Evolutionary conservation across 2,329 filamentous ascomycete species (phyloP).

Genomic region (Penicillium sp.): DNA sequence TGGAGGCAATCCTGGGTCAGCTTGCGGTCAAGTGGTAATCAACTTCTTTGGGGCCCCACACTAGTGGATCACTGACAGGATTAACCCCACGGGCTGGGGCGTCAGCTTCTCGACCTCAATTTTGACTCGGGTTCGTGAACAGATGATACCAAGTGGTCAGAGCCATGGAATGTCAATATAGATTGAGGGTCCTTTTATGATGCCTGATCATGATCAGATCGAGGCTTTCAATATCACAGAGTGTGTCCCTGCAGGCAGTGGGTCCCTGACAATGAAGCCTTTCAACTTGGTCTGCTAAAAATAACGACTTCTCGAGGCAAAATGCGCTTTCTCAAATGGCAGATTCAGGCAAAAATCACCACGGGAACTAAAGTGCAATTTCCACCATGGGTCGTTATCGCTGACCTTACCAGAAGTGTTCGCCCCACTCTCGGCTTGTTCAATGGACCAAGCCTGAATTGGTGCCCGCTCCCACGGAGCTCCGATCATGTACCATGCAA

Average conservation of each 20-base stretch:
- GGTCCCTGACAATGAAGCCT: neutral
- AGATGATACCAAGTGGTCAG: no score
- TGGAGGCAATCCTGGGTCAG: no score
- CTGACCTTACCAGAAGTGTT: neutral
- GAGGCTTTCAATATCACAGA: neutral
- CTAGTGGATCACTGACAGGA: no score
- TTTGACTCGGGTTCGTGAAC: no score
- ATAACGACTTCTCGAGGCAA: no score
- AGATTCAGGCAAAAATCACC: neutral
- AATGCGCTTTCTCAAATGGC: no score
- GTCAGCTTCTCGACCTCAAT: no score
- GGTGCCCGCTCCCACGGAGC: conserved; percentile 1
- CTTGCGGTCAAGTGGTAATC: no score
- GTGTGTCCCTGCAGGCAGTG: neutral
- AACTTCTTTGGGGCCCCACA: no score
- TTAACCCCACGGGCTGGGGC: no score
- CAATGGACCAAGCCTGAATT: neutral
- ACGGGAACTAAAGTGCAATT: neutral
- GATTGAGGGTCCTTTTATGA: neutral
- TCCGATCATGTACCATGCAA: conserved; percentile 2
- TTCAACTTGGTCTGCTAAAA: neutral
- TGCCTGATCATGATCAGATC: neutral
- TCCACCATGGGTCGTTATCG: neutral
- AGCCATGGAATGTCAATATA: neutral
- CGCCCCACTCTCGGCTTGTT: neutral